Evolutionary conservation across 2,329 filamentous ascomycete genomes (phyloP).

Genomic region (Aspergillus cejpii): DNA sequence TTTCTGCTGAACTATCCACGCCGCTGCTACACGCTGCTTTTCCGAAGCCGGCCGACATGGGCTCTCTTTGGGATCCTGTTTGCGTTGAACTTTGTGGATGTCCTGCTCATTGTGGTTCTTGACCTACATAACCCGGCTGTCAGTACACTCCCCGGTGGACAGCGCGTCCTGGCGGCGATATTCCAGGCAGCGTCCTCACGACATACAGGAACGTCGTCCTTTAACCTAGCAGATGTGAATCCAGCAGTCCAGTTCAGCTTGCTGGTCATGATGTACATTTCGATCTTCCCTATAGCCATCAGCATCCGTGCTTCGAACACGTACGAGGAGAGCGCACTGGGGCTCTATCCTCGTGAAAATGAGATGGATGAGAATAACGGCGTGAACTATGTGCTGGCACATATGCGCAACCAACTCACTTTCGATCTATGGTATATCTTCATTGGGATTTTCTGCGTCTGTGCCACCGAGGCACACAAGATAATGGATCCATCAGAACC

Average conservation of each 20-base stretch:
- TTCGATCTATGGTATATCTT: slow-evolving; percentile 62
- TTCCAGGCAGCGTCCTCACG: slow-evolving; percentile 52
- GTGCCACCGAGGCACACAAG: slow-evolving; percentile 46
- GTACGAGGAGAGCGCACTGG: slow-evolving; percentile 61
- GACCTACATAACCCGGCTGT: slow-evolving; percentile 50
- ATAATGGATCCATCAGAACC: slow-evolving; percentile 24
- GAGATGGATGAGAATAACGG: slow-evolving; percentile 22
- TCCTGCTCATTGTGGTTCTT: slow-evolving; percentile 49
- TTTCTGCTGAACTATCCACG: slow-evolving; percentile 59
- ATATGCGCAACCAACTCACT: slow-evolving; percentile 57
- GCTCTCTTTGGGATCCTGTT: slow-evolving; percentile 48
- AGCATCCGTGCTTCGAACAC: slow-evolving; percentile 68
- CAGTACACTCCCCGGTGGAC: slow-evolving; percentile 33
- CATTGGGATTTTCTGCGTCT: slow-evolving; percentile 53
- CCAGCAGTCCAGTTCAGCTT: slow-evolving; percentile 53
- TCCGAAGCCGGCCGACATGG: slow-evolving; percentile 56
- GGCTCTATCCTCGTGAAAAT: slow-evolving; percentile 44
- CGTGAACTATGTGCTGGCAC: slow-evolving; percentile 44
- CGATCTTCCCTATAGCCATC: slow-evolving; percentile 90
- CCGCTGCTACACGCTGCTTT: slow-evolving; percentile 57
- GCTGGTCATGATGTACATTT: slow-evolving; percentile 97
- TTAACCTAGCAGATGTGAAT: slow-evolving; percentile 47
- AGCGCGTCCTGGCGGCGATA: slow-evolving; percentile 50
- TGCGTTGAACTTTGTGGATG: slow-evolving; percentile 50
- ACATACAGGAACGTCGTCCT: slow-evolving; percentile 47